Percentiles rank a stretch among this genome's conserved stretches.
Conservation (phyloP, 176 grass and related monocot species). For the Zea mays region Zm-B73-REFERENCE-NAM-5.0 NC_050097.1:55570501-55571000, state of each 20-base stretch:
- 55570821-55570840: background rate
- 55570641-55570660: conserved; percentile 43
- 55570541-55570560: conserved; percentile 56
- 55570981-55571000: conserved; percentile 71
- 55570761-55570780: conserved; percentile 66
- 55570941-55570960: conserved; percentile 49
- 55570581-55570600: conserved; percentile 72
- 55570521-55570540: conserved; percentile 47
- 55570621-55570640: conserved; percentile 72
- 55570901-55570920: no score
- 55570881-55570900: no score
- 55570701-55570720: conserved; percentile 42
- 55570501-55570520: conserved; percentile 61
- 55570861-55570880: no score
- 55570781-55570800: conserved; percentile 72
- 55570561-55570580: conserved; percentile 57
- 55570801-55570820: conserved; percentile 60
- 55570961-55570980: conserved; percentile 68
- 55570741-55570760: conserved; percentile 50
- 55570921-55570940: no score
- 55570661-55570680: conserved; percentile 71
- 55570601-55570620: conserved; percentile 53
- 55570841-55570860: no score
- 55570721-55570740: conserved; percentile 60
- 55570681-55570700: conserved; percentile 67